These are phyloP conservation scores for Wickerhamiella lipophila DNA, from an alignment of 805 yeast genomes.

Conservation along the genomic window DNA sequence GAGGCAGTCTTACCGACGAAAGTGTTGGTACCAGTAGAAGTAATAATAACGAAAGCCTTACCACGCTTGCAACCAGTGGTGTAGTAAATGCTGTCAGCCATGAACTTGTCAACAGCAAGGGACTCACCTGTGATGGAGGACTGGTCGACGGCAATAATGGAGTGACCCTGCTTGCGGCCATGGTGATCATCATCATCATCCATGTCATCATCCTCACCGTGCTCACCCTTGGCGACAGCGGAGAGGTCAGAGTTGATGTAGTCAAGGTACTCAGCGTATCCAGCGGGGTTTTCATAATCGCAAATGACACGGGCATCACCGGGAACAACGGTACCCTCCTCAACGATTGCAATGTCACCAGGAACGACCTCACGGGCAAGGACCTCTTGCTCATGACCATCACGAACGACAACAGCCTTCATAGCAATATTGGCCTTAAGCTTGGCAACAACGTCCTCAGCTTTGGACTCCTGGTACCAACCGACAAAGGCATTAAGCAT, in stretches of 20 bases:
- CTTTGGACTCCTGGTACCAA: conserved; percentile 95
- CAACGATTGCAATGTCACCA: conserved; percentile 84
- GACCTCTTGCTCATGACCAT: conserved; percentile 65
- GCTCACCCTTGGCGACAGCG: conserved; percentile 21
- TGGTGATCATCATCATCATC: conserved; percentile 26
- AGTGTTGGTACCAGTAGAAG: conserved; percentile 89
- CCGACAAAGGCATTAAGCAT: conserved; percentile 85
- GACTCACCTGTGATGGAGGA: conserved; percentile 98
- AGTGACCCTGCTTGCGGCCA: conserved; percentile 73
- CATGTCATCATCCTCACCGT: conserved; percentile 21
- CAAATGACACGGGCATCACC: conserved; percentile 71
- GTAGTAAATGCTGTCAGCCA: conserved; percentile 82
- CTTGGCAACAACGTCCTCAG: conserved; percentile 93
- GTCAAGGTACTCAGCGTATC: conserved; percentile 30
- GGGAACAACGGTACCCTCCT: conserved; percentile 87
- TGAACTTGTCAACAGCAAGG: conserved; percentile 84
- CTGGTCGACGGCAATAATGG: conserved; percentile 72
- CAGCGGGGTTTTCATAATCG: conserved; percentile 30
- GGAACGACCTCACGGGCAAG: conserved; percentile 82
- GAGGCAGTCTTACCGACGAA: conserved; percentile 97
- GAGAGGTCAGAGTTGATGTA: conserved; percentile 29
- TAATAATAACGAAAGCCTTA: conserved; percentile 86
- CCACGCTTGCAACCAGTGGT: conserved; percentile 94
- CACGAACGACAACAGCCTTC: conserved; percentile 75
- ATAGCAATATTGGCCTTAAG: conserved; percentile 89